Evolutionary conservation across 495 filamentous ascomycete species (phyloP).

Genomic region (Zalerion maritima): DNA sequence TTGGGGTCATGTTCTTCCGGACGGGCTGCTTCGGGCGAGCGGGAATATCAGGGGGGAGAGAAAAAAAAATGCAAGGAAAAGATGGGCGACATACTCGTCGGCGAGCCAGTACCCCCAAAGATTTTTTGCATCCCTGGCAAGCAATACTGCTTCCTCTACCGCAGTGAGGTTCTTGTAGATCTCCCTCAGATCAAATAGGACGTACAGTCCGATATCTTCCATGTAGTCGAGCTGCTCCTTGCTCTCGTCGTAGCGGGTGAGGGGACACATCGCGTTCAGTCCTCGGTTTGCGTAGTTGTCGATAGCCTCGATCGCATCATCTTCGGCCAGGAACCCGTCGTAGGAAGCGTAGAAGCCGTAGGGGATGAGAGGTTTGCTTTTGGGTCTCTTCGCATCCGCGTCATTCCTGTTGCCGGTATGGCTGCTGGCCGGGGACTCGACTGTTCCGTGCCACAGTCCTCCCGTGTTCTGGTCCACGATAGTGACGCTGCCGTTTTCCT

Average conservation of each 20-base stretch:
- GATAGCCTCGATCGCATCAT: slow-evolving; percentile 25
- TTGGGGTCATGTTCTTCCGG: too few species aligned
- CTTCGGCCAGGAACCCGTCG: slow-evolving; percentile 34
- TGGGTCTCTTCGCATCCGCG: too few species aligned
- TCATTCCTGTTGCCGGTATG: slow-evolving; percentile 20
- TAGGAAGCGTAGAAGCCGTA: slow-evolving; percentile 52
- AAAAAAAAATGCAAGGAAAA: neutral
- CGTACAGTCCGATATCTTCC: slow-evolving; percentile 40
- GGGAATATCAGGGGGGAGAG: too few species aligned
- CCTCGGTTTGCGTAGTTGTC: slow-evolving; percentile 37
- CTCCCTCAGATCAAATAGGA: slow-evolving; percentile 51
- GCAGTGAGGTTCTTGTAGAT: slow-evolving; percentile 42
- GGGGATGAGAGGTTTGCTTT: slow-evolving; percentile 39
- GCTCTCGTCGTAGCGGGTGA: slow-evolving; percentile 23
- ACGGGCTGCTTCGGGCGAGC: too few species aligned
- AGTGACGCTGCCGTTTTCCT: slow-evolving; percentile 41
- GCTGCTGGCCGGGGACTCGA: too few species aligned
- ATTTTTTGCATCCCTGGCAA: slow-evolving; percentile 34
- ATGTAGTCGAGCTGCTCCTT: slow-evolving; percentile 37
- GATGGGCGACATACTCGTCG: slow-evolving; percentile 34
- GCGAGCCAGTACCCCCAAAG: slow-evolving; percentile 52
- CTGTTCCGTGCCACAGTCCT: slow-evolving; percentile 35
- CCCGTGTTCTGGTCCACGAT: slow-evolving; percentile 49
- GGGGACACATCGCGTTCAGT: slow-evolving; percentile 25
- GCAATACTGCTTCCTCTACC: slow-evolving; percentile 36